Conservation (phyloP, 169 alveolate genomes). For the Toxoplasma gondii region DNA sequence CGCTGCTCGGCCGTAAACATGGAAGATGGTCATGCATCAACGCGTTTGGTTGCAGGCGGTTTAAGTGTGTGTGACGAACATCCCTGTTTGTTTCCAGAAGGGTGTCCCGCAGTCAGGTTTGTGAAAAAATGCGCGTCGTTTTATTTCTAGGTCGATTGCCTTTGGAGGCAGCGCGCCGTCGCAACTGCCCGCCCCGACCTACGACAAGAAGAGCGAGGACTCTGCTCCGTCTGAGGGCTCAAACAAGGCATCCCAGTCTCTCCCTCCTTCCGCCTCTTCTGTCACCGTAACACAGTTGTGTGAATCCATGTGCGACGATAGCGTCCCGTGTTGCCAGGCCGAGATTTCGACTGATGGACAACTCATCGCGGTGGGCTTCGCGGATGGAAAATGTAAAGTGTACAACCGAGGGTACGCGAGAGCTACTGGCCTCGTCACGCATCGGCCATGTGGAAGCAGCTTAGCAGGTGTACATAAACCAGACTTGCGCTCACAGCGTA, state of each 20-base stretch:
- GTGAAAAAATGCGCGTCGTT: no score
- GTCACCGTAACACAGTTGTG: slow-evolving; percentile 28
- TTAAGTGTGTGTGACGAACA: no score
- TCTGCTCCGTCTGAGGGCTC: not conserved
- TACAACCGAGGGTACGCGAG: slow-evolving; percentile 42
- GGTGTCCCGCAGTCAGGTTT: no score
- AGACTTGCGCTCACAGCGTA: no score
- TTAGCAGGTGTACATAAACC: no score
- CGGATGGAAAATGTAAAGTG: slow-evolving; percentile 48
- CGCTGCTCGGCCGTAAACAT: no score
- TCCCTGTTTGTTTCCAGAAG: no score
- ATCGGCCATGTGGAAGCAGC: no score
- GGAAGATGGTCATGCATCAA: no score
- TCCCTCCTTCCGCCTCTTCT: not conserved
- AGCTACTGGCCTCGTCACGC: not conserved
- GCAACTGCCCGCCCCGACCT: not conserved
- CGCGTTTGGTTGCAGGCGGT: no score
- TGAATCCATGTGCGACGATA: slow-evolving; percentile 41
- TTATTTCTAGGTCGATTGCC: not conserved
- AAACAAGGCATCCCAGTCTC: not conserved
- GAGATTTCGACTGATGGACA: slow-evolving; percentile 20
- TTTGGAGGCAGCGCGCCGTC: not conserved
- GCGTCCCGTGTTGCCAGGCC: slow-evolving; percentile 53
- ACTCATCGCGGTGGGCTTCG: slow-evolving; percentile 48
- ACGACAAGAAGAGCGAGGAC: slow-evolving; percentile 11